Evolutionary conservation across 139 green algal species (phyloP), one percentile per base, ranked within the genome.

Genomic region (Auxenochlorella protothecoides): DNA sequence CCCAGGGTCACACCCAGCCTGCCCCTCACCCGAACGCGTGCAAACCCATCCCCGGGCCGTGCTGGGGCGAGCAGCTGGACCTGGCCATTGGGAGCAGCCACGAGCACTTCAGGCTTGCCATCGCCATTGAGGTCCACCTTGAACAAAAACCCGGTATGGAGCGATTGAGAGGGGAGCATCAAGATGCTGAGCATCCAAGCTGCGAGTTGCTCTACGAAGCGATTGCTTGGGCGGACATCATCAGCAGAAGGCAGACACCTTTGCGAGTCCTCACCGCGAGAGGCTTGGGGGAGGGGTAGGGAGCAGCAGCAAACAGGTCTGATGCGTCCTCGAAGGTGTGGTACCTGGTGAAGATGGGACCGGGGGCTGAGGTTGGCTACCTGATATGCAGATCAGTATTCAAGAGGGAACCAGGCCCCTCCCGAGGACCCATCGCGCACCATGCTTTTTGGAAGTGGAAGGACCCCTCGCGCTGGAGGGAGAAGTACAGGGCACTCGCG

Each of bases 51-150:
- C 5, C 90, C 86, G 6, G 76, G 76, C 9, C 72, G 78, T 64
- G 78, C 66, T 0, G 88, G 87, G 5, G 80, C 74, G 7, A 92
- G n/a, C n/a, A 93, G 68, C 78, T 86, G 81, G 2, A 97, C 70
- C 59, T 80, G 80, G 54, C 85, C 85, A 53, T 88, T 80, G 5
- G 88, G 85, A 0, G 89, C 93, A 3, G 84, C 88, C 2, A 91
- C 27, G 0, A 99, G 68, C 0, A 98, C 72, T 72, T 99, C 95
- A 6, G 88, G 61, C 27, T 80, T 76, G 7, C 95, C 95, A 76
- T 99, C 95, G 0, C 95, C 95, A 77, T 99, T 99, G 14, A 99
- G 77, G 70, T 98, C 94, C 9, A 82, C 85, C 87, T 93, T 76
- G 44, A 67, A 10, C 7, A 53, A 27, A 55, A 9, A 53, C 10